These are phyloP conservation scores for Elongisporangium prolatum DNA, from an alignment of 352 stramenopile species.

Conservation along the genomic window DNA sequence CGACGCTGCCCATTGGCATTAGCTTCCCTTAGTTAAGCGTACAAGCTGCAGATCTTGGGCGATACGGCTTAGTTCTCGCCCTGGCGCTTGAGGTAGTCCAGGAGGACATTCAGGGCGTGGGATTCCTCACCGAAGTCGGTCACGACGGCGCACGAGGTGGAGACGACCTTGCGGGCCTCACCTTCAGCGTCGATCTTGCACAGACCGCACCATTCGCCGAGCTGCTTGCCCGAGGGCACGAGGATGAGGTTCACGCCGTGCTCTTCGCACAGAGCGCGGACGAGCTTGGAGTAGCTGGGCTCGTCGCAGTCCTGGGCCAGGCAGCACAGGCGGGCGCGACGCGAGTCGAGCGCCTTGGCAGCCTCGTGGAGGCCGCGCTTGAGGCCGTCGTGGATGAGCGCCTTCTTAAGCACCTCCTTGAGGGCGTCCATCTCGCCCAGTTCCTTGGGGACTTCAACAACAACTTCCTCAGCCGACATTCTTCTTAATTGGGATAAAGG, in stretches of 20 bases:
- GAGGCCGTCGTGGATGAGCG: slow-evolving; percentile 98
- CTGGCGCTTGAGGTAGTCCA: slow-evolving; percentile 98
- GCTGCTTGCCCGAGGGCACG: slow-evolving; percentile 93
- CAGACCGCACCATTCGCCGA: slow-evolving; percentile 99
- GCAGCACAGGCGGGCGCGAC: slow-evolving; percentile 97
- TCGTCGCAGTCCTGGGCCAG: slow-evolving; percentile 99
- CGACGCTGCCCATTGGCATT: slow-evolving; percentile 1
- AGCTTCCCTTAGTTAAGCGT: slow-evolving; percentile 1
- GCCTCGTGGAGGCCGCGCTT: slow-evolving; percentile 98
- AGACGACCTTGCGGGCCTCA: slow-evolving; percentile 98
- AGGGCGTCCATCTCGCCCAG: slow-evolving; percentile 97
- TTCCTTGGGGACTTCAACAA: slow-evolving; percentile 90
- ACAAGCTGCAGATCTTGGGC: background rate
- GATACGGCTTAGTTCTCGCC: slow-evolving; percentile 77
- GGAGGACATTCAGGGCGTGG: slow-evolving; percentile 95
- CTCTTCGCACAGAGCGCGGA: slow-evolving; percentile 94
- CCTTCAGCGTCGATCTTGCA: slow-evolving; percentile 98
- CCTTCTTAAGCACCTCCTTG: slow-evolving; percentile 99
- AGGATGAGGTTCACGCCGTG: slow-evolving; percentile 93
- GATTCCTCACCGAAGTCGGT: slow-evolving; percentile 99
- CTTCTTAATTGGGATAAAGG: slow-evolving; percentile 36
- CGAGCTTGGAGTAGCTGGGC: slow-evolving; percentile 99
- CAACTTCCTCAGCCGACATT: slow-evolving; percentile 92
- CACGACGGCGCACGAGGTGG: slow-evolving; percentile 97
- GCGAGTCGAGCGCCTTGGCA: slow-evolving; percentile 98